These are phyloP conservation scores for Candida pseudofarinosa DNA, from an alignment of 805 yeast genomes.

Conservation along the genomic window DNA sequence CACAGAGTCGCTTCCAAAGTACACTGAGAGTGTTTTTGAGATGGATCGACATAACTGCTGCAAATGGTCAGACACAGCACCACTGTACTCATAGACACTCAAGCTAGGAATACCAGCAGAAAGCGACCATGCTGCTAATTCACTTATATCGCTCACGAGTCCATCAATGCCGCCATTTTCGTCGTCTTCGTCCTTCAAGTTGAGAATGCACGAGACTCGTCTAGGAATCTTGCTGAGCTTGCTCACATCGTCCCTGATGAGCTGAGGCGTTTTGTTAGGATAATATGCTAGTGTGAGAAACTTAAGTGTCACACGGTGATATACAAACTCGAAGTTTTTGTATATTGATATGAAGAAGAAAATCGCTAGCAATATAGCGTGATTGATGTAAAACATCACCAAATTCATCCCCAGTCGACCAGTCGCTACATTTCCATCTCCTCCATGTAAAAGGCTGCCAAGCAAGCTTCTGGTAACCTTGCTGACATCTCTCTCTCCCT, in stretches of 20 bases:
- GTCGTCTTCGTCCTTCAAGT: conserved; percentile 67
- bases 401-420: not conserved
- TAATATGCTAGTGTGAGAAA: conserved; percentile 62
- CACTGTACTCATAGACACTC: conserved; percentile 76
- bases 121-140: conserved; percentile 81
- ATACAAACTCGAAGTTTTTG: conserved; percentile 49
- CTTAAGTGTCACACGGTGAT: conserved; percentile 52
- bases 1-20: conserved; percentile 66
- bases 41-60: conserved; percentile 57
- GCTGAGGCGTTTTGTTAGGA: conserved; percentile 70
- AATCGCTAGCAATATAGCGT: conserved; percentile 46
- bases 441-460: not conserved
- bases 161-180: conserved; percentile 91
- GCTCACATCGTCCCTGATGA: conserved; percentile 78
- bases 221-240: conserved; percentile 73
- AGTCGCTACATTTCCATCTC: not conserved
- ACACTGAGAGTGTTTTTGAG: conserved; percentile 54
- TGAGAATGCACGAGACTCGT: conserved; percentile 71
- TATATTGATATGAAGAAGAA: conserved; percentile 55
- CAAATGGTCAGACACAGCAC: conserved; percentile 49
- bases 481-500: not conserved
- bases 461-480: not conserved
- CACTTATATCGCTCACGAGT: conserved; percentile 69
- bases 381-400: conserved; percentile 29
- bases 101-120: conserved; percentile 77